These are phyloP conservation scores for Podaxis mareebaensis DNA, from an alignment of 768 basidiomycete genomes.

Conservation along the genomic window DNA sequence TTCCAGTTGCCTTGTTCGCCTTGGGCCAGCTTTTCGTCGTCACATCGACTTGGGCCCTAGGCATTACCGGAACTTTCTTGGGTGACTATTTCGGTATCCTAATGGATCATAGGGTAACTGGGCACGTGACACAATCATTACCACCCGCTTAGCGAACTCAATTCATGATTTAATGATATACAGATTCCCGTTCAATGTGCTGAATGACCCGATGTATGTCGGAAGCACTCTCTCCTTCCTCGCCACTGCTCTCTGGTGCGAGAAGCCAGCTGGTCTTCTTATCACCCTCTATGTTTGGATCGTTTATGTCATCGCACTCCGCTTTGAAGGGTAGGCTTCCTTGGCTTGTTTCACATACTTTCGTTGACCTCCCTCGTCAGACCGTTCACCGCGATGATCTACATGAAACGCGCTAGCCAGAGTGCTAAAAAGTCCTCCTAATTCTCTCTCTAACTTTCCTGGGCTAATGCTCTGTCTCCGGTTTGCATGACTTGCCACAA, in stretches of 20 bases:
- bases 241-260: conserved; percentile 87
- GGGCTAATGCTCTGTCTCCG: neutral
- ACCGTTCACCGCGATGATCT: conserved; percentile 84
- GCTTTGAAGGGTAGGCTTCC: conserved; percentile 81
- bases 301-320: conserved; percentile 81
- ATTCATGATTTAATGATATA: neutral
- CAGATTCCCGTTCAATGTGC: conserved; percentile 92
- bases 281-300: conserved; percentile 82
- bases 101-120: conserved; percentile 88
- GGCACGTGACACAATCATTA: conserved; percentile 33
- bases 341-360: conserved; percentile 5
- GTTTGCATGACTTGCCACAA: neutral
- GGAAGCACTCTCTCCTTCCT: conserved; percentile 91
- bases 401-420: conserved; percentile 52
- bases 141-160: neutral
- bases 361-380: conserved; percentile 28
- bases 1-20: conserved; percentile 62
- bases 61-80: conserved; percentile 91
- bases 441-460: neutral
- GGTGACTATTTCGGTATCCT: conserved; percentile 85
- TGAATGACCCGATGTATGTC: conserved; percentile 95
- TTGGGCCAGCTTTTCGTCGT: conserved; percentile 85
- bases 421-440: conserved; percentile 23
- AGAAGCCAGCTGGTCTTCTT: conserved; percentile 80
- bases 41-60: conserved; percentile 86